These are phyloP conservation scores for Kodamaea anthophila DNA, from an alignment of 1,139 yeast species.

Conservation along the genomic window DNA sequence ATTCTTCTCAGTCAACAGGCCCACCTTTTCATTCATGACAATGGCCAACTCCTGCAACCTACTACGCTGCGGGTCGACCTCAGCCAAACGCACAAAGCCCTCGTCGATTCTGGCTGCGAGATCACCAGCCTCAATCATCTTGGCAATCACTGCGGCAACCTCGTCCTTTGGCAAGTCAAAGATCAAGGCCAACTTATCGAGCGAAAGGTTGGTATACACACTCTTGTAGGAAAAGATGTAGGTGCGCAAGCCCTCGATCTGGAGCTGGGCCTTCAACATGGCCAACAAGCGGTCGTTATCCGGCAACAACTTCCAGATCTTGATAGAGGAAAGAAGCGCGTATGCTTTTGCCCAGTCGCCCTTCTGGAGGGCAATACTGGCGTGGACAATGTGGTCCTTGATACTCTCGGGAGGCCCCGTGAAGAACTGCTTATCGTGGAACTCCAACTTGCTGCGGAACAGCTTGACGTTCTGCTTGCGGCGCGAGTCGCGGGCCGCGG, in stretches of 20 bases:
- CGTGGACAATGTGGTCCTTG: slow-evolving; percentile 89
- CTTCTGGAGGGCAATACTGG: slow-evolving; percentile 80
- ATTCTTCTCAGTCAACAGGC: slow-evolving; percentile 74
- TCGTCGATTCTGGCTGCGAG: slow-evolving; percentile 57
- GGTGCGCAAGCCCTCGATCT: slow-evolving; percentile 85
- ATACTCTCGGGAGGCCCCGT: slow-evolving; percentile 98
- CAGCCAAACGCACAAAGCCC: slow-evolving; percentile 53
- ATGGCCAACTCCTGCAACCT: slow-evolving; percentile 86
- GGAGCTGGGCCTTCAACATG: slow-evolving; percentile 72
- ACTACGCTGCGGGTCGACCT: slow-evolving; percentile 74
- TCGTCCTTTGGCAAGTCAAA: slow-evolving; percentile 58
- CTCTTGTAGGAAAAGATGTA: slow-evolving; percentile 80
- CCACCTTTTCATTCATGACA: slow-evolving; percentile 81
- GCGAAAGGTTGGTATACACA: slow-evolving; percentile 70
- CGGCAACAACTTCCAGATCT: slow-evolving; percentile 84
- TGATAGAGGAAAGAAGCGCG: slow-evolving; percentile 65
- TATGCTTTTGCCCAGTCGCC: slow-evolving; percentile 88
- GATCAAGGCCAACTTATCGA: slow-evolving; percentile 54
- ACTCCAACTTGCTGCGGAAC: slow-evolving; percentile 86
- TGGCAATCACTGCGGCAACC: slow-evolving; percentile 59
- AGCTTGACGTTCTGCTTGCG: slow-evolving; percentile 72
- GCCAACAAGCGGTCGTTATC: slow-evolving; percentile 58
- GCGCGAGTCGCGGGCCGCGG: slow-evolving; percentile 48
- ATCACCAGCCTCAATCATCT: slow-evolving; percentile 74
- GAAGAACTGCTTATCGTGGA: slow-evolving; percentile 90